Evolutionary conservation across 2,329 filamentous ascomycete species (phyloP).

Genomic region (Sporothrix variecibatus): DNA sequence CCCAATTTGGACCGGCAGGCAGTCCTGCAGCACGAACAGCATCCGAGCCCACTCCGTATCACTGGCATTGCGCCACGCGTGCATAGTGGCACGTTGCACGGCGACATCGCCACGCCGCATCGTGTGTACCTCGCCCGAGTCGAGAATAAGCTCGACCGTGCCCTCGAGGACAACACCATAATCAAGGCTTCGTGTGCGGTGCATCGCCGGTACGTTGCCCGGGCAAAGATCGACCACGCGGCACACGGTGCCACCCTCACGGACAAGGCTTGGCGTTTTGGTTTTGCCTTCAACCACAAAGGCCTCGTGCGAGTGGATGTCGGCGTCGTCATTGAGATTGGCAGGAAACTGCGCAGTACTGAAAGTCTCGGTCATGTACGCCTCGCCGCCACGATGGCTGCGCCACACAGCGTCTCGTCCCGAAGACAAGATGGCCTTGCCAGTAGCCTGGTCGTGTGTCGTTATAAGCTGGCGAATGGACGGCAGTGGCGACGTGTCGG

Average conservation of each 20-base stretch:
- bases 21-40: constrained; percentile 40
- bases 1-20: constrained; percentile 24
- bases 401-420: background rate
- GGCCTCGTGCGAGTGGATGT: constrained; percentile 21
- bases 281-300: constrained; percentile 37
- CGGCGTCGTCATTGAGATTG: constrained; percentile 19
- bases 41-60: constrained; percentile 48
- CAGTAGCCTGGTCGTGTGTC: background rate
- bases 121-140: constrained; percentile 42
- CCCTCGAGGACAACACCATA: constrained; percentile 45
- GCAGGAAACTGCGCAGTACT: constrained; percentile 7
- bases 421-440: background rate
- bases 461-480: constrained; percentile 12
- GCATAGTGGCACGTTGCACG: constrained; percentile 49
- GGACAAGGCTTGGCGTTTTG: background rate
- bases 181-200: constrained; percentile 46
- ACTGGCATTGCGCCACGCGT: constrained; percentile 46
- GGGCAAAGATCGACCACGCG: constrained; percentile 37
- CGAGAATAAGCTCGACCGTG: constrained; percentile 43
- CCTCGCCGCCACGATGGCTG: background rate
- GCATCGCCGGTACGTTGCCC: constrained; percentile 39
- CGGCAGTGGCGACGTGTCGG: background rate
- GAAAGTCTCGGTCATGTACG: constrained; percentile 10
- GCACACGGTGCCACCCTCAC: constrained; percentile 25
- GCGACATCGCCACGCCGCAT: constrained; percentile 48